Conservation (phyloP, 148 eudicot genomes). For the Cornus florida region DNA sequence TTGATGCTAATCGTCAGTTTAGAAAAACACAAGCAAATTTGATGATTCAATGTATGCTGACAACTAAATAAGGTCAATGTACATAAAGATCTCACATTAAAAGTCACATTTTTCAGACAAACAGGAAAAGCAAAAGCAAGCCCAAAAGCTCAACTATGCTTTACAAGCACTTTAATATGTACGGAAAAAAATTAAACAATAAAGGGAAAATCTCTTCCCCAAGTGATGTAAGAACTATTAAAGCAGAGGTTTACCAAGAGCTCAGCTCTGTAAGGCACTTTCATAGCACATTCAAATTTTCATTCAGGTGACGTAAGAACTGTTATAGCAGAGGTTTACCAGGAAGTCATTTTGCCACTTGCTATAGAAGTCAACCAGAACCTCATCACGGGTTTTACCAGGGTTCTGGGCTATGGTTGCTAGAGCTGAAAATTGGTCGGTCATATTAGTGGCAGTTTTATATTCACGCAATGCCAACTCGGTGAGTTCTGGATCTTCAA, state of each 20-base stretch:
- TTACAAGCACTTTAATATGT: background rate
- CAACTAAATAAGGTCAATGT: too few species aligned
- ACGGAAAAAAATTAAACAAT: too few species aligned
- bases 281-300: too few species aligned
- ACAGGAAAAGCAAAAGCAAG: background rate
- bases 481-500: conserved; percentile 58
- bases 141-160: background rate
- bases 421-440: conserved; percentile 88
- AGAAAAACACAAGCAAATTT: background rate
- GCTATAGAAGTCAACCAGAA: conserved; percentile 81
- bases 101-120: too few species aligned
- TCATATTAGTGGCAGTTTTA: conserved; percentile 85
- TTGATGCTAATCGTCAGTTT: too few species aligned
- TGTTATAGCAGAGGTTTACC: conserved; percentile 39
- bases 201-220: too few species aligned
- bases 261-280: too few species aligned
- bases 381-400: conserved; percentile 67
- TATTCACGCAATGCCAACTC: conserved; percentile 85
- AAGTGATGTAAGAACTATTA: background rate
- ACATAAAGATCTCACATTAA: too few species aligned
- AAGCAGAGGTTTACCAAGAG: conserved; percentile 47
- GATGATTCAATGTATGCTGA: too few species aligned
- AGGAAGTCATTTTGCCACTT: conserved; percentile 89
- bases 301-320: background rate
- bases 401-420: conserved; percentile 83